Percentiles rank a stretch among this genome's conserved stretches.
phyloP scores from a whole-genome alignment of 441 rosid genomes.

The Syzygium malaccense region DNA sequence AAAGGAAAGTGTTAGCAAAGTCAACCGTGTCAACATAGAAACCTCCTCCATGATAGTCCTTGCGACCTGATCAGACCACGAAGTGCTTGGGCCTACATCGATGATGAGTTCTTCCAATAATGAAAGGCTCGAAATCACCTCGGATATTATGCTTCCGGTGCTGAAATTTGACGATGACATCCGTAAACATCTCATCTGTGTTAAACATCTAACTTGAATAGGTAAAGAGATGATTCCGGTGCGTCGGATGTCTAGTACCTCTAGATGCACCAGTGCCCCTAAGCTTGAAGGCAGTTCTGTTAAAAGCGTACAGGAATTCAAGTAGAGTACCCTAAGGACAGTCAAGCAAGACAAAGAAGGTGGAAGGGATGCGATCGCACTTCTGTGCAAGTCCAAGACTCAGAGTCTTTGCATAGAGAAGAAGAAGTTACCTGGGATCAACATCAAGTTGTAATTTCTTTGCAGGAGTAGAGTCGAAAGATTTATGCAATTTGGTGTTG shows the following conservation, averaged over 20 bases:
- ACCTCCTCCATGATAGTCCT: neutral
- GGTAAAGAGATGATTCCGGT: neutral
- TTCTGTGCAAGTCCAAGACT: neutral
- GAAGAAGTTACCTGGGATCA: neutral
- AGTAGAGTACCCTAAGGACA: rapidly evolving
- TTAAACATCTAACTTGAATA: neutral
- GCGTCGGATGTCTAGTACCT: neutral
- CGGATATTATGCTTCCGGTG: rapidly evolving
- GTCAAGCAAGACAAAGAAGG: neutral
- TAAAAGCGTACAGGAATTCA: rapidly evolving
- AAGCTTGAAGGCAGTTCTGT: neutral
- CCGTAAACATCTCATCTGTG: neutral
- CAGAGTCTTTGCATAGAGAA: neutral
- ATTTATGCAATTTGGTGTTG: rapidly evolving
- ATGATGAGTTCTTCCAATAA: neutral
- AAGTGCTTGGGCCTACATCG: neutral
- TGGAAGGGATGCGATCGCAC: neutral
- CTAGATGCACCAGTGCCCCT: rapidly evolving
- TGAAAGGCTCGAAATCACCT: neutral
- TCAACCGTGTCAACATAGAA: neutral
- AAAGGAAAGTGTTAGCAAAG: neutral
- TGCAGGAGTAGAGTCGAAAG: neutral
- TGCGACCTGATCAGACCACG: neutral
- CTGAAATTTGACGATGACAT: neutral
- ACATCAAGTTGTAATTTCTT: neutral